Base-by-base conservation (phyloP, 140 eudicot species). In the Flaveria floridana region DNA sequence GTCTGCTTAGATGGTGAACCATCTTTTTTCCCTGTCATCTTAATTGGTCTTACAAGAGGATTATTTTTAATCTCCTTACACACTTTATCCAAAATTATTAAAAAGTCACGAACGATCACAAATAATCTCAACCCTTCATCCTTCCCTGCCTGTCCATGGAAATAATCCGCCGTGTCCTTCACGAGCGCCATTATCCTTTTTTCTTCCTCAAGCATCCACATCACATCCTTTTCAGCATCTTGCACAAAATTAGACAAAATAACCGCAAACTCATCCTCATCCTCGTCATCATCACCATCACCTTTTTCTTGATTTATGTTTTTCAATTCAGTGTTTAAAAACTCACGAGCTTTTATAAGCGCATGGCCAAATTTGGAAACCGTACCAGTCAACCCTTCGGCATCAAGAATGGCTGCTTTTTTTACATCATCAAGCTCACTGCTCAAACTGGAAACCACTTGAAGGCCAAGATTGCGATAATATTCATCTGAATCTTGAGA, bases 51-150 rank as follows among this genome's bases (percentile, higher is more conserved):
- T 11, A 74, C 79, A 26, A 16, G 68, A 47, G 89, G 84, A 21
- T 74, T 76, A 72, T 28, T 79, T 77, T 84, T 87, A 53, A 94
- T 87, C 80, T 94, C 97, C 74, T 68, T 85, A 75, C 99, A 94
- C 9, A 86, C 87, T 73, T 85, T 94, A 13, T 87, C 94, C 51
- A 94, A 82, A 73, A 94, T 85, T 18, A 87, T 58, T 52, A 94
- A 69, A 77, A 94, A 94, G 77, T 94, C 99, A 70, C 99, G 82
- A 56, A 94, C 95, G 47, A 94, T 83, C 25, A 87, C 86, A 77
- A 94, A 94, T n/a, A 94, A 78, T 52, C 97, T 84, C 83, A 94
- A 81, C 10, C 99, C 99, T 80, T 94, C 99, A 42, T 94, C 99
- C 66, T 84, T 94, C 66, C 95, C 96, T 0, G 95, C 37, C 14